Evolutionary conservation across 2,329 filamentous ascomycete species (phyloP).

Genomic region (Cadophora gregata): DNA sequence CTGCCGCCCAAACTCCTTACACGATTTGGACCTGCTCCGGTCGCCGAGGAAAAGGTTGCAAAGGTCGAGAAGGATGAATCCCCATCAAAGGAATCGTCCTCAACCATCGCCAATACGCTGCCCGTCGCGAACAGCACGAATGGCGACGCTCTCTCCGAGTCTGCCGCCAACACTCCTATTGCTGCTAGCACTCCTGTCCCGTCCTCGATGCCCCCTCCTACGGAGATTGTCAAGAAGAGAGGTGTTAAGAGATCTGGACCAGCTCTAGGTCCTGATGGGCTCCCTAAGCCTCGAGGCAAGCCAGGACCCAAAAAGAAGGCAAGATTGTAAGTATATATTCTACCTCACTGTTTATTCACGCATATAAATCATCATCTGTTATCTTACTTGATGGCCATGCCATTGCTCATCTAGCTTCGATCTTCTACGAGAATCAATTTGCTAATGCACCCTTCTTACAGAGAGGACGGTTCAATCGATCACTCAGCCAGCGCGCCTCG

Average conservation of each 20-base stretch:
- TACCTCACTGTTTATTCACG: conserved; percentile 13
- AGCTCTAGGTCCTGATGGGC: conserved; percentile 62
- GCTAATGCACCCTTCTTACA: conserved; percentile 42
- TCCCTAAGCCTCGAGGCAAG: conserved; percentile 78
- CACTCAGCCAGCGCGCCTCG: conserved; percentile 53
- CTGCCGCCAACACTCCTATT: conserved; percentile 64
- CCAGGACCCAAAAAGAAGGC: conserved; percentile 97
- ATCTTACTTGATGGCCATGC: conserved; percentile 8
- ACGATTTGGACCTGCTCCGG: conserved; percentile 52
- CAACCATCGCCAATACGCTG: conserved; percentile 45
- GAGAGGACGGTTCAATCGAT: conserved; percentile 69
- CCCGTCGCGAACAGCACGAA: conserved; percentile 49
- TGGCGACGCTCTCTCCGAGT: conserved; percentile 63
- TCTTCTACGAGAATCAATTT: conserved; percentile 1
- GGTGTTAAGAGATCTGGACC: conserved; percentile 73
- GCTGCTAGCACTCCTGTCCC: conserved; percentile 61
- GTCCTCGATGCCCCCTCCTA: conserved; percentile 63
- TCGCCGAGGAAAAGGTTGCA: conserved; percentile 42
- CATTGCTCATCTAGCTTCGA: not conserved
- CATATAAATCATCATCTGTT: not conserved
- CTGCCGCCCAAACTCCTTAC: conserved; percentile 58
- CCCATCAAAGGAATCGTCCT: conserved; percentile 50
- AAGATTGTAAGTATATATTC: conserved; percentile 73
- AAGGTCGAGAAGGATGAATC: conserved; percentile 47
- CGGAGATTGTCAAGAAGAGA: conserved; percentile 74